Evolutionary conservation across 2,329 filamentous ascomycete genomes (phyloP).

Genomic region (Fusarium albidum): DNA sequence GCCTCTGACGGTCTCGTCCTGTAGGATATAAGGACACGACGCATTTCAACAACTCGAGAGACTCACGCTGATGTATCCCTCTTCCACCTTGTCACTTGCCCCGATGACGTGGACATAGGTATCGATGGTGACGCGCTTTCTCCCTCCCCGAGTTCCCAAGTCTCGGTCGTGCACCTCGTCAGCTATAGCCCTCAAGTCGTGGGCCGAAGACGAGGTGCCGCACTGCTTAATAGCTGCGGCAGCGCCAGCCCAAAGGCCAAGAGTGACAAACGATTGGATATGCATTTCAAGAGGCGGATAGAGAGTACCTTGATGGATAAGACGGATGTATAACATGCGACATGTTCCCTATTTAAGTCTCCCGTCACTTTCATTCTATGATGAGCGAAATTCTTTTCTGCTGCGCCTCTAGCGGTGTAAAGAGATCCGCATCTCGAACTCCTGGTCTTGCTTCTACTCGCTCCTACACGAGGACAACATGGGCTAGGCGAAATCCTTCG

Average conservation of each 20-base stretch:
- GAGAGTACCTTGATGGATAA: too few relatives aligned
- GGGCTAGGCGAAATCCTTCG: too few relatives aligned
- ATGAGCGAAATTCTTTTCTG: background rate
- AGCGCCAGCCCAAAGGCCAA: conserved; percentile 2
- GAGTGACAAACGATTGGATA: conserved; percentile 6
- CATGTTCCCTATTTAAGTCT: background rate
- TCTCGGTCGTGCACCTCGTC: background rate
- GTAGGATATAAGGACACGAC: background rate
- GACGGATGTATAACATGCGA: background rate
- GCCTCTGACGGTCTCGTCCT: conserved; percentile 7
- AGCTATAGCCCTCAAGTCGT: background rate
- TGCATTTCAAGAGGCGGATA: conserved; percentile 3
- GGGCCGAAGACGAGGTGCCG: conserved; percentile 5
- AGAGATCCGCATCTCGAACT: background rate
- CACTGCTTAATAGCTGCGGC: conserved; percentile 1
- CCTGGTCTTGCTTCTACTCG: too few relatives aligned
- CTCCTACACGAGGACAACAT: too few relatives aligned
- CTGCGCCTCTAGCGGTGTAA: background rate
- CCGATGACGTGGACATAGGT: conserved; percentile 21
- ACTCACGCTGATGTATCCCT: conserved; percentile 10
- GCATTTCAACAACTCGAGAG: accelerated
- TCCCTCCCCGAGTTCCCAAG: background rate
- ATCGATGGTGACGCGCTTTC: conserved; percentile 8
- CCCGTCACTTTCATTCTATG: too few relatives aligned
- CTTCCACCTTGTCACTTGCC: conserved; percentile 20